These are phyloP conservation scores for Candida gorgasii DNA, from an alignment of 805 yeast genomes.

Conservation along the genomic window DNA sequence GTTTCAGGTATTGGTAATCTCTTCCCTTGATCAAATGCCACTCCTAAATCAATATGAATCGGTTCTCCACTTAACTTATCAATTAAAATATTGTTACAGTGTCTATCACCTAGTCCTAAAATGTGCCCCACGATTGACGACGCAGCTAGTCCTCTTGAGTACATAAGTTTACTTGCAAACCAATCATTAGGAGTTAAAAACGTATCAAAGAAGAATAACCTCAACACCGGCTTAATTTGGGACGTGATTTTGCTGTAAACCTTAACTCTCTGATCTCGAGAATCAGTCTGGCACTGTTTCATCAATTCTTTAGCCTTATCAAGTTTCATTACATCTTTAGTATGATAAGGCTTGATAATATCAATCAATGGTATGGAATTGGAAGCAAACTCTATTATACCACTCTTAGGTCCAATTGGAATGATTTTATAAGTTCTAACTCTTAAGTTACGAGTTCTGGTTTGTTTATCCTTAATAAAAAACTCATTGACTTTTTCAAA, in stretches of 20 bases:
- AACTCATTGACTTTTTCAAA: conserved; percentile 80
- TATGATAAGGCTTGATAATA: conserved; percentile 65
- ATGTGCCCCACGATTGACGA: conserved; percentile 85
- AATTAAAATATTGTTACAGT: conserved; percentile 84
- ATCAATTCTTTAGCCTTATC: conserved; percentile 68
- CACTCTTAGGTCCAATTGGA: conserved; percentile 85
- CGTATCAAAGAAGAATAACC: conserved; percentile 66
- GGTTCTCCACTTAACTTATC: conserved; percentile 87
- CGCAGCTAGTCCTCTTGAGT: conserved; percentile 78
- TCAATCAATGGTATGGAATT: conserved; percentile 73
- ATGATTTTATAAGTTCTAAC: conserved; percentile 86
- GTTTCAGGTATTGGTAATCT: conserved; percentile 83
- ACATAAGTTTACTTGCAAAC: conserved; percentile 64
- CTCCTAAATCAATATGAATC: conserved; percentile 93
- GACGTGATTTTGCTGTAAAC: conserved; percentile 48
- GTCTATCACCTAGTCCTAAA: conserved; percentile 93
- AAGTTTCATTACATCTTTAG: conserved; percentile 41
- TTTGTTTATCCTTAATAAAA: conserved; percentile 53
- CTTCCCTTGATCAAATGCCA: conserved; percentile 94
- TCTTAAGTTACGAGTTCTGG: conserved; percentile 56
- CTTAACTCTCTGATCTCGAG: conserved; percentile 43
- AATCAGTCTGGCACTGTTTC: conserved; percentile 54
- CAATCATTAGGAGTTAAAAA: conserved; percentile 71
- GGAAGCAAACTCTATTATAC: conserved; percentile 86
- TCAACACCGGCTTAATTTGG: conserved; percentile 64